Percentiles rank a stretch among this genome's conserved stretches.
Evolutionary conservation across 2,329 filamentous ascomycete species (phyloP).

Genomic region (Colletotrichum cereale): DNA sequence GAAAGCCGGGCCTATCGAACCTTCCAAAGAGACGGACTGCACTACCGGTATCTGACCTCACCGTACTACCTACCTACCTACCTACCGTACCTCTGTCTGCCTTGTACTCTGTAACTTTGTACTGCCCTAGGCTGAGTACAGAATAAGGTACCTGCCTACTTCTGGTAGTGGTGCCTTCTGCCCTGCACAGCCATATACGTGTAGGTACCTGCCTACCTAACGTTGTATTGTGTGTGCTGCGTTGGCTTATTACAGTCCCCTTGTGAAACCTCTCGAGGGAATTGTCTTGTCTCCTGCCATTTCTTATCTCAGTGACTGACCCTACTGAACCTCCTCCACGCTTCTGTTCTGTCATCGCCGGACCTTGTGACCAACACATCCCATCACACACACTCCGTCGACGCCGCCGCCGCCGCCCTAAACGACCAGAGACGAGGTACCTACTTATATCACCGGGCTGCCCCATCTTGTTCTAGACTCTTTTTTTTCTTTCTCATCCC

Average conservation of each 20-base stretch:
- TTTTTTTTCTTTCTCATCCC: background rate
- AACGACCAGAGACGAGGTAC: slow-evolving; percentile 33
- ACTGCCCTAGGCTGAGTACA: background rate
- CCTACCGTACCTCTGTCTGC: background rate
- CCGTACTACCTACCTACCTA: background rate
- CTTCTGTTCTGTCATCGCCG: slow-evolving; percentile 38
- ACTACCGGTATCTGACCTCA: slow-evolving; percentile 23
- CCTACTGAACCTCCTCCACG: slow-evolving; percentile 27
- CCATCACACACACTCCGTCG: slow-evolving; percentile 38
- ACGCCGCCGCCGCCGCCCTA: slow-evolving; percentile 22
- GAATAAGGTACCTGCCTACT: too few species aligned
- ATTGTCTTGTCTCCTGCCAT: slow-evolving; percentile 24
- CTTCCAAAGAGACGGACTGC: slow-evolving; percentile 1
- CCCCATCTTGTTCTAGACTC: slow-evolving; percentile 35
- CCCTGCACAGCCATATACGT: background rate
- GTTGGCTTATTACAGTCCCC: too few species aligned
- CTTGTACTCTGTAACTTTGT: background rate
- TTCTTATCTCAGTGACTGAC: slow-evolving; percentile 39
- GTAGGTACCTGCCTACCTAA: background rate
- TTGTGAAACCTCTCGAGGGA: slow-evolving; percentile 31
- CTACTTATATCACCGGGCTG: slow-evolving; percentile 29
- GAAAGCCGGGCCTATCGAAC: slow-evolving; percentile 6
- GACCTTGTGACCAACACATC: slow-evolving; percentile 38
- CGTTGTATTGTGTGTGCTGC: background rate
- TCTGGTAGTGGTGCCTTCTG: background rate